Conservation (phyloP, 2,329 filamentous ascomycete species). For the Alternaria incomplexa region DNA sequence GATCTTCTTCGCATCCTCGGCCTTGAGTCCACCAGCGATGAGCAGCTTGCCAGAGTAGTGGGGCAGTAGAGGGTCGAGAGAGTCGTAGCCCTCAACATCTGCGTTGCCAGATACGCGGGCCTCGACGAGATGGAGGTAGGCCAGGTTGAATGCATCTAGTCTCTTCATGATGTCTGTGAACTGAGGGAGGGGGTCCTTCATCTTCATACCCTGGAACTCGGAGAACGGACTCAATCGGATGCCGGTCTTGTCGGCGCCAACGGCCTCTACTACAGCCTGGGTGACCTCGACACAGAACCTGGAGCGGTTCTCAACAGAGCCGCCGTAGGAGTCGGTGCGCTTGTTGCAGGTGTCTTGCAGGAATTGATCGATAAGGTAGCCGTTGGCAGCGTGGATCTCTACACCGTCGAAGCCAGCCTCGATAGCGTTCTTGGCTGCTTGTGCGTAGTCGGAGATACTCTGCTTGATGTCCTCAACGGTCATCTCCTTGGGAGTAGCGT, state of each 20-base stretch:
- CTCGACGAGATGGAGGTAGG: slow-evolving; percentile 61
- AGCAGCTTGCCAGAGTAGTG: slow-evolving; percentile 42
- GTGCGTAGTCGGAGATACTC: slow-evolving; percentile 48
- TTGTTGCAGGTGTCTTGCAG: slow-evolving; percentile 64
- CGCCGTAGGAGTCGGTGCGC: slow-evolving; percentile 58
- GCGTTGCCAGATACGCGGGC: slow-evolving; percentile 58
- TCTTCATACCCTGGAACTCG: slow-evolving; percentile 67
- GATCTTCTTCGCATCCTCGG: slow-evolving; percentile 45
- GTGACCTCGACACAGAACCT: slow-evolving; percentile 62
- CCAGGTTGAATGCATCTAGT: slow-evolving; percentile 60
- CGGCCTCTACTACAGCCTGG: slow-evolving; percentile 56
- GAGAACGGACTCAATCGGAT: slow-evolving; percentile 68
- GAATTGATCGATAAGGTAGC: slow-evolving; percentile 73
- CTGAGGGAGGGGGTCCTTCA: slow-evolving; percentile 67
- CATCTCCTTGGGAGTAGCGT: slow-evolving; percentile 48
- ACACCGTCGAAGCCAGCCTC: slow-evolving; percentile 67
- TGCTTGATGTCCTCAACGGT: slow-evolving; percentile 49
- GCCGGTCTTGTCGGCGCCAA: slow-evolving; percentile 64
- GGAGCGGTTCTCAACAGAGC: slow-evolving; percentile 59
- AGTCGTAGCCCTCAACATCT: slow-evolving; percentile 31
- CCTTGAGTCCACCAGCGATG: slow-evolving; percentile 51
- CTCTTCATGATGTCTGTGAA: slow-evolving; percentile 64
- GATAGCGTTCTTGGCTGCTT: slow-evolving; percentile 54
- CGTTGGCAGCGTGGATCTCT: slow-evolving; percentile 64
- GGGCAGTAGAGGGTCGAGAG: slow-evolving; percentile 32